Base-by-base conservation (phyloP, 225 moss, liverwort and hornwort genomes). In the Antitrichia curtipendula region DNA sequence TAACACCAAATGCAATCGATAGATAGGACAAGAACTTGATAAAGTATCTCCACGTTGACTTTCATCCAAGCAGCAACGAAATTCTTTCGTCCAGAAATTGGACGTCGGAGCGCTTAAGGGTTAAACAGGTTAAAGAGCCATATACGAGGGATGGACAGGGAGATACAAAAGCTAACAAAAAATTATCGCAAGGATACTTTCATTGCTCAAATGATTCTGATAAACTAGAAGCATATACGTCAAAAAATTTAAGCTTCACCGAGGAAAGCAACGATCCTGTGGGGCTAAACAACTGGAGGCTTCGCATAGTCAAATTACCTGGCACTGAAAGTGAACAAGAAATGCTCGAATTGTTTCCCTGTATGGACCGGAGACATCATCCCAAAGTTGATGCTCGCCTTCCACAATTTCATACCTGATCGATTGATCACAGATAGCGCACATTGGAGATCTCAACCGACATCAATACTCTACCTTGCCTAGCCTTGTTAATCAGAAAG, bases 321-420 rank as follows among this genome's bases (percentile, higher is more conserved):
- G 96, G 90, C 94, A 95, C 80, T 99, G 99, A 77, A 99, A 99
- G 89, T 99, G 97, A 47, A 97, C 96, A 72, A 97, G 96, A 91
- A 99, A 99, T 72, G 99, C 99, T 84, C 96, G 95, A 84, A 99
- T 99, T 28, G 99, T 99, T 91, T 99, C 99, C 91, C 99, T 94
- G 87, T 99, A 99, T 43, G 99, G 97, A 27, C 99, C 99, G 36
- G 99, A 99, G 66, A 99, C 99, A 81, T 95, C 93, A 63, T 94
- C 94, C 99, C 99, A 99, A 25, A 99, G 96, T 75, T 89, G 86
- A 90, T 96, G 96, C 89, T 96, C 93, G 41, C 97, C 99, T 93
- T 96, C 97, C 88, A 99, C 96, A 87, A 99, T 97, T 86, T 97
- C 93, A 87, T 96, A 94, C 99, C 99, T 99, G 91, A 64, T 81